Conservation (phyloP, 768 basidiomycete species). For the Polyporus arcularius region DNA sequence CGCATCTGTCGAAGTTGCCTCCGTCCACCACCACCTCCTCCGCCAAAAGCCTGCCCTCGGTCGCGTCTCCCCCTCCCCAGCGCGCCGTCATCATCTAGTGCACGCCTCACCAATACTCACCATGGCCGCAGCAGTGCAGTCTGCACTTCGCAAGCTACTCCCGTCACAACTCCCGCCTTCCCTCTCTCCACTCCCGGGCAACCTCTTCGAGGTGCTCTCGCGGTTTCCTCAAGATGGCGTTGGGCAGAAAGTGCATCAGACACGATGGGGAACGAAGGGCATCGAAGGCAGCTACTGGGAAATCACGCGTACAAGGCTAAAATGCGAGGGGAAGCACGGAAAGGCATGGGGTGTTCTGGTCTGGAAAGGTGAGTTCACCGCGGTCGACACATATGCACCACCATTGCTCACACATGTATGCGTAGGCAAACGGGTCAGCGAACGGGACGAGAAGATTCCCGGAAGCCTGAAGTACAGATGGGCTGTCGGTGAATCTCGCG, state of each 20-base stretch:
- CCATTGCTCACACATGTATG: not conserved
- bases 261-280: conserved; percentile 70
- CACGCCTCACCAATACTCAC: not conserved
- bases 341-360: conserved; percentile 81
- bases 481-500: conserved; percentile 57
- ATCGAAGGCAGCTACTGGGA: conserved; percentile 73
- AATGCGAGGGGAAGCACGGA: conserved; percentile 72
- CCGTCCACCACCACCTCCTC: not conserved
- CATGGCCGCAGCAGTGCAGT: conserved; percentile 25
- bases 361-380: conserved; percentile 70
- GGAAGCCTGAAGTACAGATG: conserved; percentile 78
- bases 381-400: not conserved
- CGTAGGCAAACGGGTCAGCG: conserved; percentile 64
- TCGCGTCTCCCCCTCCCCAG: not conserved
- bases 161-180: conserved; percentile 60
- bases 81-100: not conserved
- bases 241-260: conserved; percentile 70
- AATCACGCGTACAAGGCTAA: conserved; percentile 71
- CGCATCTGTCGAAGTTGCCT: not conserved
- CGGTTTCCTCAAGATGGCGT: conserved; percentile 66
- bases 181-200: conserved; percentile 57
- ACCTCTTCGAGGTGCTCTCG: conserved; percentile 72
- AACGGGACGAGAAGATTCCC: conserved; percentile 60
- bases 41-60: not conserved
- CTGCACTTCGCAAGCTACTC: conserved; percentile 55